A percentile compares a stretch with the other conserved stretches of the same genome.
Conservation (phyloP, 1,139 yeast species). For the Saccharomyces hybrid region DNA sequence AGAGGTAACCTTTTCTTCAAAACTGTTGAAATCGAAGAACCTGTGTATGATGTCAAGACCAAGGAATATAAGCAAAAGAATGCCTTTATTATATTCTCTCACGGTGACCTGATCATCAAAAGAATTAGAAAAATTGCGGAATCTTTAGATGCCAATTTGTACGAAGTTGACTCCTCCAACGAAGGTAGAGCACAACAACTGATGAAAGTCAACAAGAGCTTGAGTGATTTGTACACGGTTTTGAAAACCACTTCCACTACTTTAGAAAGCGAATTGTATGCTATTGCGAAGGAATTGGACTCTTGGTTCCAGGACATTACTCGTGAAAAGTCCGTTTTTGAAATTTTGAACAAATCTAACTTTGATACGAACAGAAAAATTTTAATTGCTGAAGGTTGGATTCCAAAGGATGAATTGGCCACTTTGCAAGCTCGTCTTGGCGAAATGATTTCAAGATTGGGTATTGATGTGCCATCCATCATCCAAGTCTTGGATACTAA, state of each 20-base stretch:
- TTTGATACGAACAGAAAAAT: conserved; percentile 81
- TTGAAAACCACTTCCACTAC: conserved; percentile 64
- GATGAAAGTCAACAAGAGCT: conserved; percentile 47
- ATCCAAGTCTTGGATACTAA: conserved; percentile 76
- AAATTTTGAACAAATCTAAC: conserved; percentile 71
- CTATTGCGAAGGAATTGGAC: conserved; percentile 65
- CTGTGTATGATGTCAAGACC: conserved; percentile 44
- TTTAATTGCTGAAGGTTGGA: conserved; percentile 97
- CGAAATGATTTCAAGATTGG: conserved; percentile 46
- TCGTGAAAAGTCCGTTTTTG: conserved; percentile 69
- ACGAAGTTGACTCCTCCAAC: conserved; percentile 56
- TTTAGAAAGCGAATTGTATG: conserved; percentile 64
- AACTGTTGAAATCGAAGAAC: conserved; percentile 58
- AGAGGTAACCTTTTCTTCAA: conserved; percentile 83
- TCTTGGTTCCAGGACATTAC: conserved; percentile 59
- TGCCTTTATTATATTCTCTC: conserved; percentile 80
- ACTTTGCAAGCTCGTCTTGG: conserved; percentile 52
- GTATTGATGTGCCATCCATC: conserved; percentile 49
- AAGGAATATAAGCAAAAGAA: conserved; percentile 50
- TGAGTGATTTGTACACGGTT: conserved; percentile 61
- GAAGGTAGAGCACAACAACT: conserved; percentile 53
- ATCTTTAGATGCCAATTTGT: conserved; percentile 75
- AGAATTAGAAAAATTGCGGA: conserved; percentile 72
- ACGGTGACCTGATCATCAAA: conserved; percentile 64
- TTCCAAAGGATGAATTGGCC: conserved; percentile 52